Evolutionary conservation across 148 eudicot species (phyloP), one percentile per base, ranked within the genome.

Genomic region (Heliamphora exappendiculata): DNA sequence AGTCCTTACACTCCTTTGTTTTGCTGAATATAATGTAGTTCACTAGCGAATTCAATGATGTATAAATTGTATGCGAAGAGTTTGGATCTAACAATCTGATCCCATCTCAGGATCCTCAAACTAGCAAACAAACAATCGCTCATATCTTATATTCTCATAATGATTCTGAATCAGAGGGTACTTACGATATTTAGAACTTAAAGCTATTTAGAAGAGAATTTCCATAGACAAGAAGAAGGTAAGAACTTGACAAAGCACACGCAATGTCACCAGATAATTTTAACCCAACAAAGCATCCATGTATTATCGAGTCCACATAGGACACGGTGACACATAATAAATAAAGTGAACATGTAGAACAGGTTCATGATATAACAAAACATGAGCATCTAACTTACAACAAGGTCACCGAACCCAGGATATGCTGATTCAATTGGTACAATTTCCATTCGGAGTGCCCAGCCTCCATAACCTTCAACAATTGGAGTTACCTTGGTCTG

Each of bases 401-500:
- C 97, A 81, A 95, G 91, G 80, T 95, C 91, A n/a, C 99, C 99
- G 78, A 81, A 95, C 81, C 99, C 99, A 80, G 99, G 99, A 77
- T 95, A 95, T 75, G 98, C 99, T 44, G 99, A 95, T 84, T 93
- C 99, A 75, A 93, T 85, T 50, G 99, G 93, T 68, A 95, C 99
- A 76, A 95, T 85, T 85, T 95, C 98, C 98, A 93, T 85, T 34
- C 99, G 94, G 29, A 93, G 89, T 57, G 98, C 99, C 97, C 97
- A 95, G 71, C 99, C 99, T 77, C 99, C 99, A 70, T 93, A 95
- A 58, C 99, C 99, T 87, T 95, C 98, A 75, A 95, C 99, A 65
- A 95, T 82, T 28, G 99, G 99, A 72, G 99, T 95, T 78, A 95
- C 91, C 88, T 95, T 95, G 74, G 99, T 95, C 99, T 95, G 89